Conservation (phyloP, 2,329 filamentous ascomycete species). For the Neonectria neomacrospora region DNA sequence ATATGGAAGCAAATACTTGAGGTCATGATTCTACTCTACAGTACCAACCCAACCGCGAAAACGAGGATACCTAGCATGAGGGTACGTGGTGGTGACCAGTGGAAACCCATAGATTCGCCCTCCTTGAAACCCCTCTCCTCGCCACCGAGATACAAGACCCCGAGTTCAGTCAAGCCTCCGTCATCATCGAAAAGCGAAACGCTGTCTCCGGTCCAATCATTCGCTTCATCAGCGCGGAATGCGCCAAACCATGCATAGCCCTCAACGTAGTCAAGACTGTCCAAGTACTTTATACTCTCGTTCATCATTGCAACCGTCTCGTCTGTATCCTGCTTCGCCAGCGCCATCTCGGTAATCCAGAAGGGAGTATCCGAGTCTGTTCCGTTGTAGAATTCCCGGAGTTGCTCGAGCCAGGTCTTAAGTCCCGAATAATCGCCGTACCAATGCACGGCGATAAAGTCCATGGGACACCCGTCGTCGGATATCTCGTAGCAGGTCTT, state of each 20-base stretch:
- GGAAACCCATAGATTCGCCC: slow-evolving; percentile 41
- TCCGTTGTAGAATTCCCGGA: slow-evolving; percentile 51
- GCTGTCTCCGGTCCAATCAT: slow-evolving; percentile 53
- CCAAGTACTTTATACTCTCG: slow-evolving; percentile 50
- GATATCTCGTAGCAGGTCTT: slow-evolving; percentile 53
- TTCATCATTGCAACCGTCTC: slow-evolving; percentile 55
- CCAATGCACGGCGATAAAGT: slow-evolving; percentile 56
- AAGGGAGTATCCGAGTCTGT: slow-evolving; percentile 36
- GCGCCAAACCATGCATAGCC: slow-evolving; percentile 57
- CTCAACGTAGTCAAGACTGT: slow-evolving; percentile 48
- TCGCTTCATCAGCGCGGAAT: slow-evolving; percentile 52
- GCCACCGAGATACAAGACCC: slow-evolving; percentile 53
- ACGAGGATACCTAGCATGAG: slow-evolving; percentile 4
- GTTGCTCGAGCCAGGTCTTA: slow-evolving; percentile 48
- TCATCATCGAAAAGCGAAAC: slow-evolving; percentile 52
- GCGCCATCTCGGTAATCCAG: slow-evolving; percentile 56
- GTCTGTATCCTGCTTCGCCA: slow-evolving; percentile 49
- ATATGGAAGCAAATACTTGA: not conserved
- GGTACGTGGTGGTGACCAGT: not conserved
- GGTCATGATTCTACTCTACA: not conserved
- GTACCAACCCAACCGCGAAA: not conserved
- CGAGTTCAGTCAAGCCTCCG: slow-evolving; percentile 53
- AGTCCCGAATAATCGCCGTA: slow-evolving; percentile 54
- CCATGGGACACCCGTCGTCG: slow-evolving; percentile 51
- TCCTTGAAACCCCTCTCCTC: slow-evolving; percentile 51